These are phyloP conservation scores for Drechslera avenae DNA, from an alignment of 2,329 filamentous ascomycete species.

Conservation along the genomic window DNA sequence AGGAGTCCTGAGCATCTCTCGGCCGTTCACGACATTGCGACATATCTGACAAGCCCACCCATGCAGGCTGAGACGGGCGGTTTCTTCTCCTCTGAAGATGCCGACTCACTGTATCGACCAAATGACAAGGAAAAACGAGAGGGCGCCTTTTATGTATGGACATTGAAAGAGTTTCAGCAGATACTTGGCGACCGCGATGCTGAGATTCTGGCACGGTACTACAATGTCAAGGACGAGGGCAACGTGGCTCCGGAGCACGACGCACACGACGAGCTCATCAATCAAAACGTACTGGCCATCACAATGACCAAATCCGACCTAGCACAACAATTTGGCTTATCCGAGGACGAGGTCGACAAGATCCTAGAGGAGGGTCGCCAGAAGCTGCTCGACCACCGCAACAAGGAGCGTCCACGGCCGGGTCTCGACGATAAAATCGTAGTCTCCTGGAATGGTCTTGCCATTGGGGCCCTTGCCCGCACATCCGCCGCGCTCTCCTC, in stretches of 20 bases:
- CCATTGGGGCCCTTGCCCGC: constrained; percentile 80
- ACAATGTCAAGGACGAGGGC: constrained; percentile 80
- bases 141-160: constrained; percentile 95
- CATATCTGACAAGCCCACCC: constrained; percentile 78
- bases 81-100: constrained; percentile 87
- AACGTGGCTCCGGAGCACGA: constrained; percentile 85
- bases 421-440: constrained; percentile 87
- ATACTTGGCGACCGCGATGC: constrained; percentile 73
- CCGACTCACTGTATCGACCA: constrained; percentile 77
- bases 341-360: constrained; percentile 69
- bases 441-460: constrained; percentile 85
- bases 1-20: constrained; percentile 74
- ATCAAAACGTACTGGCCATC: constrained; percentile 85
- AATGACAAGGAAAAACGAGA: constrained; percentile 82
- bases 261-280: constrained; percentile 90
- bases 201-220: constrained; percentile 79
- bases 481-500: constrained; percentile 70
- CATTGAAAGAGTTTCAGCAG: constrained; percentile 79
- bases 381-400: constrained; percentile 73
- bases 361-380: constrained; percentile 70
- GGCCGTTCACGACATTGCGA: constrained; percentile 78
- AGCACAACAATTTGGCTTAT: constrained; percentile 74
- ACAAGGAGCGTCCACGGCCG: constrained; percentile 75
- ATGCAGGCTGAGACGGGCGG: constrained; percentile 72
- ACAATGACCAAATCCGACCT: constrained; percentile 70